Conservation (phyloP, 257 asterid genomes). For the Solanum tarapatanum region DNA sequence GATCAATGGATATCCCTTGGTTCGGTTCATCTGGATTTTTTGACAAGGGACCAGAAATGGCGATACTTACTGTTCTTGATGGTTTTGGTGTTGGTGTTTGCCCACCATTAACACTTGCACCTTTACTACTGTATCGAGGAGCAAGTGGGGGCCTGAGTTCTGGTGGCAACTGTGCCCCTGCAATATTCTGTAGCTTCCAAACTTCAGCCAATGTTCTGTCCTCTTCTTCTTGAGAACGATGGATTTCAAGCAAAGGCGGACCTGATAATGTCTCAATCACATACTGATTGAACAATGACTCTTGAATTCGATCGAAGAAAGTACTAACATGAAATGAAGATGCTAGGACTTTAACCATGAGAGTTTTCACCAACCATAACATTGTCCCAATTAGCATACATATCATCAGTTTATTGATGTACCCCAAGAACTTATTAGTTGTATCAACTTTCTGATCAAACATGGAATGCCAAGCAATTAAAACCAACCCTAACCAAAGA, state of each 20-base stretch:
- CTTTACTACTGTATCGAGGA: background rate
- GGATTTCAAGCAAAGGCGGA: conserved; percentile 51
- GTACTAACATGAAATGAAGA: conserved; percentile 96
- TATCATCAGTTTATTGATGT: conserved; percentile 56
- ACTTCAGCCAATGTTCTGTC: conserved; percentile 59
- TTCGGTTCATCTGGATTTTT: conserved; percentile 30
- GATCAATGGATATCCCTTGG: conserved; percentile 46
- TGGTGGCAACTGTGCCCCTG: conserved; percentile 70
- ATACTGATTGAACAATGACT: conserved; percentile 67
- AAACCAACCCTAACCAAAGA: conserved; percentile 77
- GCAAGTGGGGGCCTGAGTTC: conserved; percentile 34
- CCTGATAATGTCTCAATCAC: conserved; percentile 80
- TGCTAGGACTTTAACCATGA: conserved; percentile 85
- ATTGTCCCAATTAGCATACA: conserved; percentile 64
- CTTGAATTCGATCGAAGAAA: conserved; percentile 86
- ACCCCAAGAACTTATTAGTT: conserved; percentile 30
- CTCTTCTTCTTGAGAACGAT: conserved; percentile 48
- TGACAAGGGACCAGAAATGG: conserved; percentile 27
- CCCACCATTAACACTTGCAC: conserved; percentile 8
- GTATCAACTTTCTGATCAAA: conserved; percentile 48
- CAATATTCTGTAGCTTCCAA: conserved; percentile 46
- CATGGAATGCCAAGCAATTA: conserved; percentile 76
- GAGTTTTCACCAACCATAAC: conserved; percentile 77
- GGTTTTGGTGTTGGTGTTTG: conserved; percentile 52
- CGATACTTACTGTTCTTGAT: conserved; percentile 31